A percentile compares a stretch with the other conserved stretches of the same genome.
Conservation (phyloP, 2,329 filamentous ascomycete genomes). For the Claviceps sp. region DNA sequence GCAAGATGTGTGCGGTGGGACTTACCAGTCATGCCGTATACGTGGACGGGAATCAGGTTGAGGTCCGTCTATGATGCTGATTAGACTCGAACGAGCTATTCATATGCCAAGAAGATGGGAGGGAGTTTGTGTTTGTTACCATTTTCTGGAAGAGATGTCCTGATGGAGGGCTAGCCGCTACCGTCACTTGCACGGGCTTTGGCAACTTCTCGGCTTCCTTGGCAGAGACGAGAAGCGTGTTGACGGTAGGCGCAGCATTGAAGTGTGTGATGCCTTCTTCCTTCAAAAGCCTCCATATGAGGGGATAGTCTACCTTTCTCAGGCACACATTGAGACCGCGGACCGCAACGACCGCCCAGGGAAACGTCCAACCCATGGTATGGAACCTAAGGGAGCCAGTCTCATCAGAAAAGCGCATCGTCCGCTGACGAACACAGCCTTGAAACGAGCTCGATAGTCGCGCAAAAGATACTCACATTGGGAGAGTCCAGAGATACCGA, state of each 20-base stretch:
- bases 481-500: conserved; percentile 82
- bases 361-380: conserved; percentile 67
- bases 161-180: conserved; percentile 82
- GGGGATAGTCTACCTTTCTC: conserved; percentile 84
- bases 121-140: conserved; percentile 29
- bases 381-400: conserved; percentile 37
- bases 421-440: too few species aligned
- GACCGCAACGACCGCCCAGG: conserved; percentile 85
- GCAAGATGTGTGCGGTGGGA: too few species aligned
- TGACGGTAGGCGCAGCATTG: conserved; percentile 91
- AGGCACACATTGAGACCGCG: conserved; percentile 92
- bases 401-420: neutral
- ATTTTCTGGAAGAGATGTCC: conserved; percentile 89
- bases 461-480: conserved; percentile 47
- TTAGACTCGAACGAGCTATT: neutral
- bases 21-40: conserved; percentile 60
- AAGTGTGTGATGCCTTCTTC: conserved; percentile 86
- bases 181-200: conserved; percentile 68
- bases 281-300: conserved; percentile 83
- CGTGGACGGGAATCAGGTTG: conserved; percentile 83
- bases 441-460: too few species aligned
- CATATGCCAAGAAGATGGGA: too few species aligned
- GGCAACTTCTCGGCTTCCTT: conserved; percentile 59
- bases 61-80: conserved; percentile 30
- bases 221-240: conserved; percentile 77